Percentiles rank a stretch among this genome's conserved stretches.
These are phyloP conservation scores for Neonothopanus nambi DNA, from an alignment of 1,284 basidiomycete genomes.

Conservation along the genomic window DNA sequence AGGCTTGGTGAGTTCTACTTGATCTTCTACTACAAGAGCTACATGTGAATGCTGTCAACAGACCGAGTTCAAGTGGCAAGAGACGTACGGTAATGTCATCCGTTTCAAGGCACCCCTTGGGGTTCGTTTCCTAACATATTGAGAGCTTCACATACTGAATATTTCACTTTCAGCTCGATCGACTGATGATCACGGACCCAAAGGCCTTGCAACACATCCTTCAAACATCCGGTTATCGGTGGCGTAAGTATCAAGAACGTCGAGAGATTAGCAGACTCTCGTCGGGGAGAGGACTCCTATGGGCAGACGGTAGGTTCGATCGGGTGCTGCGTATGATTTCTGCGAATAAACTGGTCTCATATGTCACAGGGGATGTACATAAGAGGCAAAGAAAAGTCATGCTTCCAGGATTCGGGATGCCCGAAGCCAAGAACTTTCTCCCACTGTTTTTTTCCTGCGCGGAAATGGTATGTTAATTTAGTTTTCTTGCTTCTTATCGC, in stretches of 20 bases:
- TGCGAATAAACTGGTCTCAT: not conserved
- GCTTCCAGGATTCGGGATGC: conserved; percentile 41
- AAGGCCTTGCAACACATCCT: conserved; percentile 44
- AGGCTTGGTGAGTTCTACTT: conserved; percentile 1
- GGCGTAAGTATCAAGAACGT: conserved; percentile 35
- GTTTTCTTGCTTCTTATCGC: not conserved
- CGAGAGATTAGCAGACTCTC: conserved; percentile 31
- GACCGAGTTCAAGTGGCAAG: conserved; percentile 15
- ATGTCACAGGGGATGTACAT: conserved; percentile 40
- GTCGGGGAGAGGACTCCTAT: conserved; percentile 37
- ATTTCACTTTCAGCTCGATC: conserved; percentile 1
- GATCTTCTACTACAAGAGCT: not conserved
- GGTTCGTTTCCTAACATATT: not conserved
- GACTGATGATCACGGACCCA: conserved; percentile 32
- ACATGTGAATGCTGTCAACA: not conserved
- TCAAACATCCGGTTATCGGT: conserved; percentile 39
- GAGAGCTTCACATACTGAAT: not conserved
- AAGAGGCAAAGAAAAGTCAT: conserved; percentile 44
- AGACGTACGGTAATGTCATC: conserved; percentile 10
- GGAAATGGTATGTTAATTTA: conserved; percentile 27
- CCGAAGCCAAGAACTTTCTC: conserved; percentile 39
- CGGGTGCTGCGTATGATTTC: not conserved
- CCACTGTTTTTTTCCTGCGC: conserved; percentile 35
- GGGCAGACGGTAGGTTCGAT: conserved; percentile 38
- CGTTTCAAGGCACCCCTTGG: conserved; percentile 13